phyloP scores from a whole-genome alignment of 176 grass and related monocot species.

The Phoenix roebelenii region DNA sequence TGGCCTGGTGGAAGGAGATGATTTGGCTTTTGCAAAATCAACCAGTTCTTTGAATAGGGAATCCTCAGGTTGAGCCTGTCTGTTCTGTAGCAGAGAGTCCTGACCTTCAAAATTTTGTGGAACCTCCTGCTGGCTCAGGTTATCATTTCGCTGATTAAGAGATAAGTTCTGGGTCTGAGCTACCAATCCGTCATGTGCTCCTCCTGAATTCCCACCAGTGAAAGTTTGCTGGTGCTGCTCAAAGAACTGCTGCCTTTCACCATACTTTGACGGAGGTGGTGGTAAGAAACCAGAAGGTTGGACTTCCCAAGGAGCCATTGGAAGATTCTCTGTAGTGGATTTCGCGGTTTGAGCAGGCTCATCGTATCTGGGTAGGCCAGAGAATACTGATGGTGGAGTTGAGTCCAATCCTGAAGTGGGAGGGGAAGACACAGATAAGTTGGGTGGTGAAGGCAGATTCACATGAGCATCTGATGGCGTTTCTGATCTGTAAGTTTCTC shows the following conservation, averaged over 20 bases:
- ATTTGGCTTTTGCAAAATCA: conserved; percentile 71
- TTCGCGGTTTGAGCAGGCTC: conserved; percentile 21
- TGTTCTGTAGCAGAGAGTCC: conserved; percentile 10
- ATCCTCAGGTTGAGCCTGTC: conserved; percentile 70
- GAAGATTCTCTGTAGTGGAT: conserved; percentile 37
- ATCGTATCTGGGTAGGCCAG: conserved; percentile 26
- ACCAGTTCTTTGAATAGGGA: conserved; percentile 87
- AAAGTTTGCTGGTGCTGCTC: conserved; percentile 26
- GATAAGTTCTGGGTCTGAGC: conserved; percentile 40
- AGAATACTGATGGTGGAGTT: conserved; percentile 6
- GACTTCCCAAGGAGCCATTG: conserved; percentile 56
- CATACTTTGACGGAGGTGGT: conserved; percentile 68
- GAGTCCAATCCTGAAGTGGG: not conserved
- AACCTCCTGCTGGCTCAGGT: not conserved
- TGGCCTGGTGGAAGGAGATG: conserved; percentile 53
- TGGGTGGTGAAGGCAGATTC: conserved; percentile 37
- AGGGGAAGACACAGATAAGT: conserved; percentile 25
- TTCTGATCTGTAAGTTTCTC: conserved; percentile 48
- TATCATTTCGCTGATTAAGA: conserved; percentile 27
- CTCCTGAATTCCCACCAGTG: conserved; percentile 37
- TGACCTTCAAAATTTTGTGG: conserved; percentile 19
- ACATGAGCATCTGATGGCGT: conserved; percentile 37
- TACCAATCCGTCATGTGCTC: conserved; percentile 32
- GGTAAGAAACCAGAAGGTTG: conserved; percentile 48
- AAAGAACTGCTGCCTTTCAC: conserved; percentile 84